These are phyloP conservation scores for Aspergillus eucalypticola DNA, from an alignment of 2,329 filamentous ascomycete genomes.

Conservation along the genomic window DNA sequence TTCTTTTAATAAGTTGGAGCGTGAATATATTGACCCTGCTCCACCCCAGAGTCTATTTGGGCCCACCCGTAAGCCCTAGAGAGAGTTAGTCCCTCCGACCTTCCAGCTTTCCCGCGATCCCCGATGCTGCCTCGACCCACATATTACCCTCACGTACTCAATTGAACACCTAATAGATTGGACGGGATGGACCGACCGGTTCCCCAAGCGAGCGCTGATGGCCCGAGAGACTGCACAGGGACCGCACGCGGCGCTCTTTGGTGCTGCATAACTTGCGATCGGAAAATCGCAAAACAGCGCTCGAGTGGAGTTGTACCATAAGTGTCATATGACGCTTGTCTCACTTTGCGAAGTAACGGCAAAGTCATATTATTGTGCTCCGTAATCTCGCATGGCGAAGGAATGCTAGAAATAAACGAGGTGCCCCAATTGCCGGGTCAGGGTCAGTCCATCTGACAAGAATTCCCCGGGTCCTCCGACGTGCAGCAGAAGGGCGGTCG, in stretches of 20 bases:
- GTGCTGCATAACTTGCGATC: background rate
- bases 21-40: background rate
- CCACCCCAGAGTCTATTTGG: background rate
- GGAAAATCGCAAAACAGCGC: background rate
- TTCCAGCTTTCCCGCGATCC: background rate
- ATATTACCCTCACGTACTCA: too few species aligned
- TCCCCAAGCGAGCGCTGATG: too few species aligned
- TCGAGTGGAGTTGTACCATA: background rate
- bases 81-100: background rate
- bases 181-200: too few species aligned
- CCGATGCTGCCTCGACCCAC: background rate
- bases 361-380: background rate
- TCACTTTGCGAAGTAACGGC: background rate
- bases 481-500: background rate
- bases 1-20: background rate
- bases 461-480: background rate
- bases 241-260: background rate
- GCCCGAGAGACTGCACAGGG: too few species aligned
- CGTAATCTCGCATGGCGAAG: too few species aligned
- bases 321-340: background rate
- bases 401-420: background rate
- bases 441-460: background rate
- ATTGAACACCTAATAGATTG: too few species aligned
- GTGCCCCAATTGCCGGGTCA: background rate
- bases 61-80: background rate